These are phyloP conservation scores for Nemania bipapillata DNA, from an alignment of 2,329 filamentous ascomycete genomes.

Conservation along the genomic window DNA sequence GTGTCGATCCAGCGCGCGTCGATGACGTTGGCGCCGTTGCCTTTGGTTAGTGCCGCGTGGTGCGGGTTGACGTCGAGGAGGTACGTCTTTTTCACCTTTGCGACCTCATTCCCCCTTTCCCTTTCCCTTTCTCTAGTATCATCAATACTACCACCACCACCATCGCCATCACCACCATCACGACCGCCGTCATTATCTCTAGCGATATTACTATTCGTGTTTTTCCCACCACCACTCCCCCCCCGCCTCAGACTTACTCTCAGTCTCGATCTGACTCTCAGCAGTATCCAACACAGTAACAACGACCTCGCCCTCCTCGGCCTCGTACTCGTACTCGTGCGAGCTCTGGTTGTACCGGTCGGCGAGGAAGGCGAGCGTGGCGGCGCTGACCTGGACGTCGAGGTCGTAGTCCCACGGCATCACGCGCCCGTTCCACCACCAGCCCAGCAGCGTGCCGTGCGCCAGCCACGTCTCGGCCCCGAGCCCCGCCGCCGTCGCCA, in stretches of 20 bases:
- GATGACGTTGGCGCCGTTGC: constrained; percentile 80
- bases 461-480: constrained; percentile 86
- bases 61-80: constrained; percentile 82
- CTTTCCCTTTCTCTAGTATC: neutral
- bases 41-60: constrained; percentile 68
- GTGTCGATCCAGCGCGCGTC: constrained; percentile 86
- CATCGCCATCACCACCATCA: neutral
- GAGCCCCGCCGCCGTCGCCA: constrained; percentile 71
- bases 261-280: too few relatives aligned
- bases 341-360: constrained; percentile 75
- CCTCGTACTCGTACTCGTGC: constrained; percentile 64
- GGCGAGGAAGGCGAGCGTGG: constrained; percentile 73
- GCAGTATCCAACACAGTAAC: neutral
- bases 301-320: constrained; percentile 5
- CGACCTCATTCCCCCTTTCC: neutral
- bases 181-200: neutral
- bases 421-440: constrained; percentile 86
- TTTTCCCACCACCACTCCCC: neutral
- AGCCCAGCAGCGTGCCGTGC: constrained; percentile 83
- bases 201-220: neutral
- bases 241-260: neutral
- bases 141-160: neutral
- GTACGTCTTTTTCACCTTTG: constrained; percentile 61
- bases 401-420: constrained; percentile 88
- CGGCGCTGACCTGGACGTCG: constrained; percentile 79